Evolutionary conservation across 2,329 filamentous ascomycete species (phyloP), one percentile per base, ranked within the genome.

Genomic region (Pseudocercospora vitis): DNA sequence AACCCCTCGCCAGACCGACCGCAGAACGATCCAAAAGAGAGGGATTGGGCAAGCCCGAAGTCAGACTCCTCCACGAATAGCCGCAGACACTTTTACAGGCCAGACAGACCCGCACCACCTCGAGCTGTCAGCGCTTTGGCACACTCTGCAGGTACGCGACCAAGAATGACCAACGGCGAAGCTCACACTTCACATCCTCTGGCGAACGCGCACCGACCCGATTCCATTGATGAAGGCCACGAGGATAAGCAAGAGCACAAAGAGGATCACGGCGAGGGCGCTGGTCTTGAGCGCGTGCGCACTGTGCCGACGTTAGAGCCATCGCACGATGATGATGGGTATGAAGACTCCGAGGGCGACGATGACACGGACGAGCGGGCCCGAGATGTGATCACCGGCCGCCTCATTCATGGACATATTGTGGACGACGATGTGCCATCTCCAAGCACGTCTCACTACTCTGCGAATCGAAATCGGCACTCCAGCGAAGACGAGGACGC

Each of bases 361-460:
- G 65, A 70, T 29, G 71, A 69, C 39, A 63, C 59, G 11, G 71
- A 73, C 47, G 71, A 71, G 71, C 86, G 89, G 53, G 90, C 89
- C 14, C 82, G 86, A 33, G 91, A 97, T 69, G 91, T 99, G 44
- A 95, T 91, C 35, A 92, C 91, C 54, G 92, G 90, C 7, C 86
- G 94, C 49, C 79, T 99, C 37, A 84, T 97, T 7, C 91, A 96
- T 64, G 94, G 94, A 11, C 94, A 97, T 69, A 87, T 99, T 62
- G 94, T 99, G 8, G 89, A 95, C 59, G 60, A 67, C 29, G 88
- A 96, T 68, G 92, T 91, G 66, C 87, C 88, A 2, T 95, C 91
- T 1, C 87, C 90, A 12, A 78, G 81, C 42, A 78, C 83, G 57
- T 92, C 79, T 4, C 75, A 76, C 23, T 75, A 84, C n/a, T 84